phyloP scores from a whole-genome alignment of 352 stramenopile species.

The Thalassiosira allenii region DNA sequence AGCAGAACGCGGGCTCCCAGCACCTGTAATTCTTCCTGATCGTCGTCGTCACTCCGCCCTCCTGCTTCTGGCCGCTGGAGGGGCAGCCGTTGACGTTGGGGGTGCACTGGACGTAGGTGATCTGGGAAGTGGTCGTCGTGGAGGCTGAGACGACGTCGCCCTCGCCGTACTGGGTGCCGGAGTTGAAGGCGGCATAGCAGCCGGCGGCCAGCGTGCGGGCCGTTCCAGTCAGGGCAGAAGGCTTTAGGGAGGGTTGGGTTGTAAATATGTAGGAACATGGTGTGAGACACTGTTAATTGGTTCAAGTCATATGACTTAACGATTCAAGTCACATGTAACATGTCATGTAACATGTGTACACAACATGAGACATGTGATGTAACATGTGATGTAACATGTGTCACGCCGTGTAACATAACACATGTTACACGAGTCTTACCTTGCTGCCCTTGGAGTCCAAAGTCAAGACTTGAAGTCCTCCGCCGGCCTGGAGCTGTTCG shows the following conservation, averaged over 20 bases:
- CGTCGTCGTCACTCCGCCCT: neutral
- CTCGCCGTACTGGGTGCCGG: neutral
- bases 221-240: neutral
- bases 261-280: neutral
- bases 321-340: no score
- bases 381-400: no score
- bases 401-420: no score
- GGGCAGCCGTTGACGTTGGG: no score
- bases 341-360: no score
- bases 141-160: constrained; percentile 12
- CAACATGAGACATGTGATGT: no score
- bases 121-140: neutral
- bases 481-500: no score
- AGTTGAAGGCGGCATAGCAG: constrained; percentile 14
- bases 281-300: neutral
- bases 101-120: neutral
- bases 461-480: no score
- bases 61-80: neutral
- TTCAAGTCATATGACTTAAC: no score
- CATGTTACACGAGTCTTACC: no score
- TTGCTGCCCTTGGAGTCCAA: no score
- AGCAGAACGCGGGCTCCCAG: neutral
- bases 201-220: constrained; percentile 10
- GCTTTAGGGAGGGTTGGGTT: neutral
- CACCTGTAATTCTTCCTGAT: neutral